A percentile compares a stretch with the other conserved stretches of the same genome.
Evolutionary conservation across 305 asterid genomes (phyloP).

Genomic region (Solanum hybrid): DNA sequence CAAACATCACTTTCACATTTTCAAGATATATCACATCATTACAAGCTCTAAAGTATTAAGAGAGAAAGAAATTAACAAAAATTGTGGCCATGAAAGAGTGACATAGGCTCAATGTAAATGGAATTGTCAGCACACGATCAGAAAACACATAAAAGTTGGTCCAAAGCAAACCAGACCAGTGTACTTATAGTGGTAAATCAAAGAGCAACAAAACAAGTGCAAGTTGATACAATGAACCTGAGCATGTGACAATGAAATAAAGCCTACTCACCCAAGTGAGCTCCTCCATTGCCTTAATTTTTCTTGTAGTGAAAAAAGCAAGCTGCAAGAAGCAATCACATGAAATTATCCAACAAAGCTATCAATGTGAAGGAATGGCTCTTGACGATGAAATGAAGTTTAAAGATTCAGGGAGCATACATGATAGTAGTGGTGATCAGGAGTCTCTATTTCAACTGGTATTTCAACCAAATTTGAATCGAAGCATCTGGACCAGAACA

Average conservation of each 20-base stretch:
- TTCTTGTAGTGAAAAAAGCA: conserved; percentile 84
- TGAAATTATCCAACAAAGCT: neutral
- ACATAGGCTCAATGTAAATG: neutral
- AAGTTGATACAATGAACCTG: neutral
- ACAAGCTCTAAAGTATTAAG: neutral
- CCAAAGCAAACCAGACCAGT: neutral
- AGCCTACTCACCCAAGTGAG: conserved; percentile 75
- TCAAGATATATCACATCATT: neutral
- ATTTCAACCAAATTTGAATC: conserved; percentile 85
- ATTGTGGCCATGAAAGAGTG: neutral
- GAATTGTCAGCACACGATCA: neutral
- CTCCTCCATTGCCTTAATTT: conserved; percentile 90
- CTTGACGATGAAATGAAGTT: conserved; percentile 5
- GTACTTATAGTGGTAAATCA: neutral
- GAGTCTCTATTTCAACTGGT: conserved; percentile 91
- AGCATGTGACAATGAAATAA: neutral
- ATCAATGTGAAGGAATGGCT: neutral
- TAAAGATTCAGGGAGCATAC: conserved; percentile 23
- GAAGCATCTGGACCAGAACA: conserved; percentile 44
- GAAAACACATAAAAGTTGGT: neutral
- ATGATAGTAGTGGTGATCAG: conserved; percentile 88
- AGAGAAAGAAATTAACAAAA: neutral
- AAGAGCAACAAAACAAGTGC: neutral
- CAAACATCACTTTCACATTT: neutral
- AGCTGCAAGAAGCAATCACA: conserved; percentile 37